A percentile compares a stretch with the other conserved stretches of the same genome.
These are phyloP conservation scores for Hyaloscypha hepaticicola DNA, from an alignment of 495 filamentous ascomycete genomes.

Conservation along the genomic window DNA sequence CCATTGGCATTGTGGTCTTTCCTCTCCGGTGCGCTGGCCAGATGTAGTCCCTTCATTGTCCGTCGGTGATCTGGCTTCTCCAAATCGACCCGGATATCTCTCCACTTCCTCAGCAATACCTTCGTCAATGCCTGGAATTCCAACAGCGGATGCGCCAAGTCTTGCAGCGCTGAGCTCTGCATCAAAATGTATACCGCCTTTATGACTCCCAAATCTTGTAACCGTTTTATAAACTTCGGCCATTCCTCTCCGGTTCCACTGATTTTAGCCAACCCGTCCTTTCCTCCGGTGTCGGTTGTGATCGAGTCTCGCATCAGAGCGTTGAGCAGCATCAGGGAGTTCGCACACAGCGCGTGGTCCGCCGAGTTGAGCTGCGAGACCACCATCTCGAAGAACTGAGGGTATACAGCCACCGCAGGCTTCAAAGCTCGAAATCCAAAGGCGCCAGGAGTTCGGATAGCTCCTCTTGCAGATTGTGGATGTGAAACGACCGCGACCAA, in stretches of 20 bases:
- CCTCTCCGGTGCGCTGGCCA: slow-evolving; percentile 74
- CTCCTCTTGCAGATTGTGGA: slow-evolving; percentile 54
- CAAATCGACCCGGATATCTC: slow-evolving; percentile 77
- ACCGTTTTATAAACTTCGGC: slow-evolving; percentile 89
- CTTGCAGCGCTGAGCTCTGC: slow-evolving; percentile 91
- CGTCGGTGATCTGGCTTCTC: slow-evolving; percentile 87
- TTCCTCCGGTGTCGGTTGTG: slow-evolving; percentile 50
- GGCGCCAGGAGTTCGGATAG: slow-evolving; percentile 33
- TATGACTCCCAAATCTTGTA: slow-evolving; percentile 93
- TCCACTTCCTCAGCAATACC: slow-evolving; percentile 86
- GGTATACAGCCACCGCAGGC: slow-evolving; percentile 85
- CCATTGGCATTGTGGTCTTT: slow-evolving; percentile 38
- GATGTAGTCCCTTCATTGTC: slow-evolving; percentile 34
- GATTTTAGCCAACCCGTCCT: slow-evolving; percentile 37
- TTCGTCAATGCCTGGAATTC: slow-evolving; percentile 95
- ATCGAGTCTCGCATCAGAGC: slow-evolving; percentile 92
- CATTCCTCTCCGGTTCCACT: slow-evolving; percentile 65
- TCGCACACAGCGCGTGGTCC: slow-evolving; percentile 94
- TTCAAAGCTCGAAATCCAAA: slow-evolving; percentile 84
- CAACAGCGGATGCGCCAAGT: slow-evolving; percentile 86
- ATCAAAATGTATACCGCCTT: slow-evolving; percentile 87
- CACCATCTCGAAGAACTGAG: slow-evolving; percentile 92
- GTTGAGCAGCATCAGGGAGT: slow-evolving; percentile 92
- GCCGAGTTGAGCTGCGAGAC: slow-evolving; percentile 86
- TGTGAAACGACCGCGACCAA: slow-evolving; percentile 90